These are phyloP conservation scores for Alternaria incomplexa DNA, from an alignment of 2,329 filamentous ascomycete species.

Conservation along the genomic window DNA sequence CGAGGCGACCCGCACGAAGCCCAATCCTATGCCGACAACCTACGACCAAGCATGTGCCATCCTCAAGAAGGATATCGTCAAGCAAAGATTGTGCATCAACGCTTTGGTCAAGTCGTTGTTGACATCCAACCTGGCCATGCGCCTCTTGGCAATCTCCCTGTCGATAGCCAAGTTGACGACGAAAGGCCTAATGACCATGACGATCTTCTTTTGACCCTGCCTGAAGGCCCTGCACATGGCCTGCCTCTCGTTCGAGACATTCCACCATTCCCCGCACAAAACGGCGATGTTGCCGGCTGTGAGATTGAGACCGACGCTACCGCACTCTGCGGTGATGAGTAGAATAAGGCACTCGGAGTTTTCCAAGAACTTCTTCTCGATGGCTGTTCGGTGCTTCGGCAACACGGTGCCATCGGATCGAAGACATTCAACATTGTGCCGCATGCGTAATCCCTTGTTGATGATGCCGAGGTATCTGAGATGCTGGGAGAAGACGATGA, in stretches of 20 bases:
- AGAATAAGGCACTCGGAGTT: not conserved
- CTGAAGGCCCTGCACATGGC: not conserved
- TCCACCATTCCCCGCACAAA: not conserved
- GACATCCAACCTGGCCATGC: too few relatives aligned
- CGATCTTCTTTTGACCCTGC: not conserved
- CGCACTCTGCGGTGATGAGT: not conserved
- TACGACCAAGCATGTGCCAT: too few relatives aligned
- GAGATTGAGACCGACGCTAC: not conserved
- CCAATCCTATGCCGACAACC: too few relatives aligned
- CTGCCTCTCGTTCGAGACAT: not conserved
- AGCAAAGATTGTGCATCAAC: too few relatives aligned
- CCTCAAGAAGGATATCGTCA: too few relatives aligned
- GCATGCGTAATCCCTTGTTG: not conserved
- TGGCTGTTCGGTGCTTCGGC: not conserved
- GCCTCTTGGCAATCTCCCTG: not conserved
- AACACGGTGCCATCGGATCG: not conserved
- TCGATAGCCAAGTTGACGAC: too few relatives aligned
- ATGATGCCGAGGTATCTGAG: not conserved
- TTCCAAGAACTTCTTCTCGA: not conserved
- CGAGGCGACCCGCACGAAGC: too few relatives aligned
- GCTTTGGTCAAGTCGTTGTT: too few relatives aligned
- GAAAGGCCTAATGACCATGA: too few relatives aligned
- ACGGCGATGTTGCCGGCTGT: not conserved
- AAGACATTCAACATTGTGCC: not conserved
- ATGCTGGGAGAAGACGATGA: not conserved